Base-by-base conservation (phyloP, 1,284 basidiomycete genomes). In the Bjerkandera adusta region DNA sequence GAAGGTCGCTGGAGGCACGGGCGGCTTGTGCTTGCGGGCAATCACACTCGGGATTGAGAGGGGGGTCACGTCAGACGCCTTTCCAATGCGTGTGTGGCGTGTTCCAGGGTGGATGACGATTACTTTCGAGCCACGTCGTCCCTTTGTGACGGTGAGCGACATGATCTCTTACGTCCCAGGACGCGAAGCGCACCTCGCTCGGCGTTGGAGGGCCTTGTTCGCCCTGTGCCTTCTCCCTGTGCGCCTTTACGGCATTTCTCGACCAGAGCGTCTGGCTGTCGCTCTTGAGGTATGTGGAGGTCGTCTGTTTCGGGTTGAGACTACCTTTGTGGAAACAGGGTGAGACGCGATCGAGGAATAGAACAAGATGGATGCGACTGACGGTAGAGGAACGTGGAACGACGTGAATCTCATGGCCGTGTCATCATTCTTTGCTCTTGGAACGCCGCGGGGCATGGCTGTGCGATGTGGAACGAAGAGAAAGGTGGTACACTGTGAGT, bases 51-150 rank as follows among this genome's bases (percentile, higher is more conserved):
- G 86, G 15, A 96, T 68, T 7, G 78, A 65, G 20, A 84, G 61
- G 8, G 93, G 94, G 27, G 76, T 83, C 22, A 90, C 81, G 60
- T 97, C 94, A n/a, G 85, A 89, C 0, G 95, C 93, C 58, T 83
- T 81, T 21, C 97, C 97, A 38, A 99, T 83, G 22, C 93, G 84
- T 27, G 97, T 70, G 59, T 75, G 86, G 22, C 90, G 79, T 2
- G 94, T 95, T 20, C 97, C 97, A 2, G 92, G 93, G 60, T 99
- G 97, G 47, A 99, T 89, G 30, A 99, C 87, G 48, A 99, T 69
- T 39, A 86, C 80, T 48, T 86, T 82, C 2, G 84, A 83, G 30
- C 87, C 87, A 38, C 85, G 79, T 59, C 85, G 79, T 44, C 62
- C 63, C 69, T 72, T 48, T 13, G 16, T 34, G 54, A 48, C 22